Conservation (phyloP, 176 grass and related monocot genomes). For the Saccharum officinarum region DNA sequence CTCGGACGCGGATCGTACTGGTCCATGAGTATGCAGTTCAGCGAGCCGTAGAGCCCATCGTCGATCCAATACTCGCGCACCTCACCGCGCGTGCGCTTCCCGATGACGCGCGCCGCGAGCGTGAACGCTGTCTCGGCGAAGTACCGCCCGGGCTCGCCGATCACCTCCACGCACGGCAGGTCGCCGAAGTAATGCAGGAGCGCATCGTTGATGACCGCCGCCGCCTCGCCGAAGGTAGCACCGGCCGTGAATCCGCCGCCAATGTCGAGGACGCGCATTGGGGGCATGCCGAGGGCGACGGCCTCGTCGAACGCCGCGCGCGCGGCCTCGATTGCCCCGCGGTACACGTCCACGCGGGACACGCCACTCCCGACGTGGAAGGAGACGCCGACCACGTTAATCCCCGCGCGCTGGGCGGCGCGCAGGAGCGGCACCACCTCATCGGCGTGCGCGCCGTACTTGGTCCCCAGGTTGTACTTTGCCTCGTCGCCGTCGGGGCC, state of each 20-base stretch:
- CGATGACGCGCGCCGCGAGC: slow-evolving; percentile 40
- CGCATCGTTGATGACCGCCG: neutral
- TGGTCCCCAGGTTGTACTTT: slow-evolving; percentile 15
- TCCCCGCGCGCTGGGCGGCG: slow-evolving; percentile 6
- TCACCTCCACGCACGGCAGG: slow-evolving; percentile 25
- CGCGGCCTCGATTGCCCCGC: slow-evolving; percentile 7
- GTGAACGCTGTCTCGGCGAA: slow-evolving; percentile 37
- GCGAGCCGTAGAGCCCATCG: slow-evolving; percentile 46
- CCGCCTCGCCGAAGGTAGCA: neutral
- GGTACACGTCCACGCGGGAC: slow-evolving; percentile 12
- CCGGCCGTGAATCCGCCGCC: slow-evolving; percentile 31
- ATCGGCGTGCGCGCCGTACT: slow-evolving; percentile 32
- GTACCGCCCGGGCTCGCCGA: slow-evolving; percentile 35
- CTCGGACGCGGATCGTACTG: slow-evolving; percentile 23
- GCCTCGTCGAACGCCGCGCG: slow-evolving; percentile 20
- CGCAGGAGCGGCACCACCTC: slow-evolving; percentile 36
- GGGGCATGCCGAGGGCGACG: slow-evolving; percentile 16
- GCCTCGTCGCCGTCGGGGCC: slow-evolving; percentile 32
- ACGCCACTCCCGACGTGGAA: slow-evolving; percentile 47
- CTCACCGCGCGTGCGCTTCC: slow-evolving; percentile 34
- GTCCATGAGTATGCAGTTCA: slow-evolving; percentile 35
- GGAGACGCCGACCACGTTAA: slow-evolving; percentile 26
- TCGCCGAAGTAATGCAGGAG: slow-evolving; percentile 19
- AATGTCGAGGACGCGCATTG: slow-evolving; percentile 42
- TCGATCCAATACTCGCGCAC: slow-evolving; percentile 48